Conservation (phyloP, 768 basidiomycete genomes). For the Amanita rimosa region DNA sequence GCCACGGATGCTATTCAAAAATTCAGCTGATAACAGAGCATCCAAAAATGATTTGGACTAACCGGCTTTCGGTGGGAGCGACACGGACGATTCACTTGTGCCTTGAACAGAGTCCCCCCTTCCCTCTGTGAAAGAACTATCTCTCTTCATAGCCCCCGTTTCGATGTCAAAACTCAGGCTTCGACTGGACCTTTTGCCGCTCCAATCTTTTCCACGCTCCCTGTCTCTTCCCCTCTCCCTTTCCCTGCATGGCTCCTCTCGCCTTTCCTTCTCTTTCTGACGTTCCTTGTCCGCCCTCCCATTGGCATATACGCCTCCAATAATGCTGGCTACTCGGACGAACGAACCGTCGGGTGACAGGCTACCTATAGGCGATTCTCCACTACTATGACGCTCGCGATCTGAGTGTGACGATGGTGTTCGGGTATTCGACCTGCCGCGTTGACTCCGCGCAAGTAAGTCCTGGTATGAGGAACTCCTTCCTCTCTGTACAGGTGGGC, state of each 20-base stretch:
- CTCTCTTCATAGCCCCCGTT: slow-evolving; percentile 6
- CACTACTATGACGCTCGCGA: not conserved
- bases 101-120: not conserved
- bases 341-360: slow-evolving; percentile 6
- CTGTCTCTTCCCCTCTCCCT: slow-evolving; percentile 6
- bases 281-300: slow-evolving; percentile 3
- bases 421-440: slow-evolving; percentile 5
- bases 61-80: not conserved
- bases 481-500: slow-evolving; percentile 1
- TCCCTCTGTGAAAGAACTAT: not conserved
- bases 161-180: slow-evolving; percentile 6
- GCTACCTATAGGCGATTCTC: slow-evolving; percentile 6
- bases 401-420: slow-evolving; percentile 7
- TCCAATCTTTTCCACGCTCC: slow-evolving; percentile 9
- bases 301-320: slow-evolving; percentile 4
- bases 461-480: slow-evolving; percentile 6
- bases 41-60: not conserved
- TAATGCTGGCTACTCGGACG: slow-evolving; percentile 1
- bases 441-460: not conserved
- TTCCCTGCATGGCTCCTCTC: slow-evolving; percentile 7
- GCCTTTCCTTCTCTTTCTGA: slow-evolving; percentile 9
- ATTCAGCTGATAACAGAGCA: not conserved
- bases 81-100: not conserved
- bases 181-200: slow-evolving; percentile 2
- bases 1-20: not conserved